Evolutionary conservation across 306 rosid genomes (phyloP).

Genomic region (Vigna angularis): DNA sequence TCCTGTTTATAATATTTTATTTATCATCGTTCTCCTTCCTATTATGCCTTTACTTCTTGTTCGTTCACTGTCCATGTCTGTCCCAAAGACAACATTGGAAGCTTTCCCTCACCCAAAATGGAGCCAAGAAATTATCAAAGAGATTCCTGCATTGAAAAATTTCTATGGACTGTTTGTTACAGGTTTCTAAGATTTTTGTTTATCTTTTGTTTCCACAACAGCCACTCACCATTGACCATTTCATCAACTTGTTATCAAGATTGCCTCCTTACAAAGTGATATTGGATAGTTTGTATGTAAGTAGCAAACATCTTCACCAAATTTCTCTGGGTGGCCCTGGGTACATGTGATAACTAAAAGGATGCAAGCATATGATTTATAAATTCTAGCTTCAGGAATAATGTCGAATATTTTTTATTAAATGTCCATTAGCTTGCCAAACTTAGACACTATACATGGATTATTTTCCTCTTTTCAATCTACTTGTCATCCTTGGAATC

Average conservation of each 20-base stretch:
- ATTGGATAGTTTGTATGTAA: not conserved
- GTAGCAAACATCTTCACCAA: not conserved
- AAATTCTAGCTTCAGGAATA: not conserved
- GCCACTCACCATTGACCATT: not conserved
- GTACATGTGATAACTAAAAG: not conserved
- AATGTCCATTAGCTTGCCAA: not conserved
- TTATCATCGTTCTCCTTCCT: no score
- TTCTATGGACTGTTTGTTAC: not conserved
- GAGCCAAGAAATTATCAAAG: not conserved
- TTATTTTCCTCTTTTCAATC: not conserved
- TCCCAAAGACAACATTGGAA: not conserved
- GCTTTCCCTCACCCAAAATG: not conserved
- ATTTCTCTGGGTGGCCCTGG: not conserved
- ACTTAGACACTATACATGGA: not conserved
- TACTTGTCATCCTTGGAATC: not conserved
- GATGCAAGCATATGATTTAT: not conserved
- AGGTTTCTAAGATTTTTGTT: not conserved
- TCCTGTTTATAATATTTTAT: not conserved
- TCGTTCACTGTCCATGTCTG: not conserved
- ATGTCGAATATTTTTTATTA: conserved; percentile 1
- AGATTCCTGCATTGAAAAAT: not conserved
- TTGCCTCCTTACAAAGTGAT: not conserved
- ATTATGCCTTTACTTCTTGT: not conserved
- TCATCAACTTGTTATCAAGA: not conserved
- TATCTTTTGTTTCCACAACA: not conserved